These are phyloP conservation scores for Spergularia bocconei DNA, from an alignment of 148 eudicot genomes.

Conservation along the genomic window DNA sequence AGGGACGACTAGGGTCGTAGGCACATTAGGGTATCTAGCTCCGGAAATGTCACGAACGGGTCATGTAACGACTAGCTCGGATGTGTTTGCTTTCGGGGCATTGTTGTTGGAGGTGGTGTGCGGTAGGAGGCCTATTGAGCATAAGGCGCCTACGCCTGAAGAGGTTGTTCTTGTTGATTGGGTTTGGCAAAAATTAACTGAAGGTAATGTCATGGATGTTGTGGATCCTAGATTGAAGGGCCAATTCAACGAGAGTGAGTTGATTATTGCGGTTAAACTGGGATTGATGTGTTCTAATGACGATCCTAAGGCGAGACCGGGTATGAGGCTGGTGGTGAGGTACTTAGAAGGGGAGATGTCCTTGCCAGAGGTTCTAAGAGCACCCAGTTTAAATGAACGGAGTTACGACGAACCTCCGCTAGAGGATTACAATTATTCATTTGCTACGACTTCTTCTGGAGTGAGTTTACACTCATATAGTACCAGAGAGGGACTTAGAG, in stretches of 20 bases:
- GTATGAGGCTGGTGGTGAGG: constrained; percentile 29
- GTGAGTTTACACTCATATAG: constrained; percentile 21
- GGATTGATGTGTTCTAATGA: constrained; percentile 35
- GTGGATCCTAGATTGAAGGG: constrained; percentile 28
- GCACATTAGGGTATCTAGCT: constrained; percentile 28
- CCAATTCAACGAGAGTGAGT: constrained; percentile 13
- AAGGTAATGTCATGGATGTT: constrained; percentile 28
- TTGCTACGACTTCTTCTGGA: constrained; percentile 17
- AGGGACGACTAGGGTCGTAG: constrained; percentile 28
- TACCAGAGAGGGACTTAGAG: constrained; percentile 9
- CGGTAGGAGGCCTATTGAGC: constrained; percentile 34
- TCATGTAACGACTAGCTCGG: constrained; percentile 19
- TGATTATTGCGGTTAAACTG: constrained; percentile 22
- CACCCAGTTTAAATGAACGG: constrained; percentile 12
- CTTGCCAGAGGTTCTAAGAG: constrained; percentile 23
- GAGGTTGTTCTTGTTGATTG: constrained; percentile 36
- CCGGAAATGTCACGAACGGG: constrained; percentile 27
- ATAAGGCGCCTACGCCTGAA: constrained; percentile 7
- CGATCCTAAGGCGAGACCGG: constrained; percentile 18
- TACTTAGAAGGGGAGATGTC: constrained; percentile 29
- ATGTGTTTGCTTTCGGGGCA: constrained; percentile 38
- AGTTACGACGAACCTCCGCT: neutral
- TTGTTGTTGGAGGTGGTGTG: constrained; percentile 34
- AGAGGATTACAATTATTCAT: constrained; percentile 18
- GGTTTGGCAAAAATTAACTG: constrained; percentile 31